phyloP scores from a whole-genome alignment of 371 early-diverging fungal genomes.

The Rhizopus stolonifer region DNA sequence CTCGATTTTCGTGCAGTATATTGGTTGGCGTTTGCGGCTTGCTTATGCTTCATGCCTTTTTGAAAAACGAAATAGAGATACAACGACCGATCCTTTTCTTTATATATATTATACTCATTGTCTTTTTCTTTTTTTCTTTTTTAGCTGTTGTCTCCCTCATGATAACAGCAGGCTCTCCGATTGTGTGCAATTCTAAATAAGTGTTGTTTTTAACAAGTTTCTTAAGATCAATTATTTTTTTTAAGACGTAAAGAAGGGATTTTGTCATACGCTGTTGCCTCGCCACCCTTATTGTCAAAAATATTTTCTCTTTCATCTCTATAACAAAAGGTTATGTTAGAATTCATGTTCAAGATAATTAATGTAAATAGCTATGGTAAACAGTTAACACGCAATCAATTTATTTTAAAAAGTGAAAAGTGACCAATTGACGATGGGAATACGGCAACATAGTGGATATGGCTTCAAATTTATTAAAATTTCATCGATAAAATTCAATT shows the following conservation, averaged over 20 bases:
- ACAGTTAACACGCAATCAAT: neutral
- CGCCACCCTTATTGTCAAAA: slow-evolving; percentile 10
- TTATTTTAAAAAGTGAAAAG: neutral
- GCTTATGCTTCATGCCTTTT: slow-evolving; percentile 10
- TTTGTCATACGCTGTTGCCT: no score
- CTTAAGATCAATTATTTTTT: slow-evolving; percentile 12
- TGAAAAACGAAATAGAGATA: slow-evolving; percentile 9
- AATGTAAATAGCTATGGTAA: slow-evolving; percentile 2
- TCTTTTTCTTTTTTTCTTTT: slow-evolving; percentile 4
- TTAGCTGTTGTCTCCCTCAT: slow-evolving; percentile 9
- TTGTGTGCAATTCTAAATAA: slow-evolving; percentile 7
- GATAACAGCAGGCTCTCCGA: slow-evolving; percentile 1
- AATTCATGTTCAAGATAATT: slow-evolving; percentile 5
- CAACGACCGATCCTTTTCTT: slow-evolving; percentile 3
- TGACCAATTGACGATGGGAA: slow-evolving; percentile 18
- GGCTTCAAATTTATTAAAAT: no score
- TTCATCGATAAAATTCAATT: no score
- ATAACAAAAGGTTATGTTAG: slow-evolving; percentile 15
- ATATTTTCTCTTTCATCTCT: slow-evolving; percentile 16
- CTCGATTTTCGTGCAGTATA: slow-evolving; percentile 18
- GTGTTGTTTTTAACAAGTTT: slow-evolving; percentile 17
- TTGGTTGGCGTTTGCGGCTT: slow-evolving; percentile 15
- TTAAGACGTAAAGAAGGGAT: slow-evolving; percentile 17
- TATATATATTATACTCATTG: slow-evolving; percentile 4
- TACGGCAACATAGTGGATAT: no score